Conservation (phyloP, 2,329 filamentous ascomycete genomes). For the Microdochium nivale region DNA sequence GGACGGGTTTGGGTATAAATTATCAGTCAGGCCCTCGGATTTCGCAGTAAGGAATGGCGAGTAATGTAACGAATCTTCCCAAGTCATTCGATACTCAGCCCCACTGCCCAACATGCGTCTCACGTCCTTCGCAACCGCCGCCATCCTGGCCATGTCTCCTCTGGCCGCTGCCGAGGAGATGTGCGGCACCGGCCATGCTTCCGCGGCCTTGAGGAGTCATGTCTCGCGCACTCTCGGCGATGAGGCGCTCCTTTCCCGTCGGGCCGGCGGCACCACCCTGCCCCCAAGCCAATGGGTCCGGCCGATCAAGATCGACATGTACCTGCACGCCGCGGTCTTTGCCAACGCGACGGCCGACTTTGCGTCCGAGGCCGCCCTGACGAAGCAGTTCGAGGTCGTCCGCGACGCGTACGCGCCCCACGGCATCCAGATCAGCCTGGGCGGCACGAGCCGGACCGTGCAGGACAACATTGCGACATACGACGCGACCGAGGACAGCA, state of each 20-base stretch:
- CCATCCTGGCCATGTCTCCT: neutral
- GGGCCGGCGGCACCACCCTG: neutral
- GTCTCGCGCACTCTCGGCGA: neutral
- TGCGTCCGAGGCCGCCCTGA: neutral
- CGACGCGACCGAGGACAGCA: neutral
- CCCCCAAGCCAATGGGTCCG: neutral
- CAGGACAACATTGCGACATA: neutral
- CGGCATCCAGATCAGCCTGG: neutral
- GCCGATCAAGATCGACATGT: neutral
- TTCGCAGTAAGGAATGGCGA: too few relatives aligned
- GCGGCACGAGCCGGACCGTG: slow-evolving; percentile 1
- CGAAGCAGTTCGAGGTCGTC: slow-evolving; percentile 1
- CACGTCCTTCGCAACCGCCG: neutral
- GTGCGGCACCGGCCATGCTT: neutral
- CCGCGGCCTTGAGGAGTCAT: neutral
- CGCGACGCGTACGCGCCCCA: neutral
- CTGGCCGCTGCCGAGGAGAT: neutral
- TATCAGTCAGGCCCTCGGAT: too few relatives aligned
- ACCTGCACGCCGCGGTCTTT: neutral
- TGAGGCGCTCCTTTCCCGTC: neutral
- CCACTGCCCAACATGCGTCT: neutral
- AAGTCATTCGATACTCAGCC: too few relatives aligned
- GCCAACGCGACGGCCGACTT: neutral
- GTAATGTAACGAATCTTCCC: too few relatives aligned
- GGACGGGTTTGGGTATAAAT: too few relatives aligned